Percentiles rank a stretch among this genome's conserved stretches.
Evolutionary conservation across 352 stramenopile species (phyloP).

Genomic region (Globisporangium carolinianum): DNA sequence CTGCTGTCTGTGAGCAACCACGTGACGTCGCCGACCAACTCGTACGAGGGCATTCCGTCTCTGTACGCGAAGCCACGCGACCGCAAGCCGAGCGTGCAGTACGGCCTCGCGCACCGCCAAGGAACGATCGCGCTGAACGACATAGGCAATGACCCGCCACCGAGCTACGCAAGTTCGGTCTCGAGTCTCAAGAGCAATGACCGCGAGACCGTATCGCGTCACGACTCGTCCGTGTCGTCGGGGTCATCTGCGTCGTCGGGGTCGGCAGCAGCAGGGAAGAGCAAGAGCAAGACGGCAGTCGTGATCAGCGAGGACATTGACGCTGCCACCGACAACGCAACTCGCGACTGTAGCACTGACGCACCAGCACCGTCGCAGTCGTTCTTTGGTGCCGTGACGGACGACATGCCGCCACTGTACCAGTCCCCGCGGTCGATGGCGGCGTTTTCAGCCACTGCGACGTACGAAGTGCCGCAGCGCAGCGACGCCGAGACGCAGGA

Average conservation of each 20-base stretch:
- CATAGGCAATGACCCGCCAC: constrained; percentile 3
- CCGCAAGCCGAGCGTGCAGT: not conserved
- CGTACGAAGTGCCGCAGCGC: constrained; percentile 13
- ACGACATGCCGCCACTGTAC: constrained; percentile 7
- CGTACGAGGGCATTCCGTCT: constrained; percentile 12
- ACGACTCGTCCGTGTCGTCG: constrained; percentile 3
- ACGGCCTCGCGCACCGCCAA: constrained; percentile 1
- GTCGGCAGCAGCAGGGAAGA: not conserved
- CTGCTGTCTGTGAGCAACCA: constrained; percentile 4
- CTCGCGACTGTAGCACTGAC: not conserved
- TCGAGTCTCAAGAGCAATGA: constrained; percentile 2
- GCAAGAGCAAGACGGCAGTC: not conserved
- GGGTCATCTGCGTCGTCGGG: not conserved
- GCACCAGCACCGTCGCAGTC: constrained; percentile 1
- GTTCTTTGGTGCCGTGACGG: constrained; percentile 12
- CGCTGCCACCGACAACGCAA: not conserved
- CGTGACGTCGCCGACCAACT: constrained; percentile 14
- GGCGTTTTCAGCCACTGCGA: constrained; percentile 7
- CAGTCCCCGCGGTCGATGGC: constrained; percentile 9
- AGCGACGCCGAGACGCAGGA: constrained; percentile 8
- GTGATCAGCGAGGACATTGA: not conserved
- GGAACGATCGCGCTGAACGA: constrained; percentile 8
- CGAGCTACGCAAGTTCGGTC: constrained; percentile 7
- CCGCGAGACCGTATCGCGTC: not conserved
- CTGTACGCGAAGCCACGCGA: constrained; percentile 12